Percentiles rank a stretch among this genome's conserved stretches.
Evolutionary conservation across 768 basidiomycete genomes (phyloP).

Genomic region (Boletellus ananas): DNA sequence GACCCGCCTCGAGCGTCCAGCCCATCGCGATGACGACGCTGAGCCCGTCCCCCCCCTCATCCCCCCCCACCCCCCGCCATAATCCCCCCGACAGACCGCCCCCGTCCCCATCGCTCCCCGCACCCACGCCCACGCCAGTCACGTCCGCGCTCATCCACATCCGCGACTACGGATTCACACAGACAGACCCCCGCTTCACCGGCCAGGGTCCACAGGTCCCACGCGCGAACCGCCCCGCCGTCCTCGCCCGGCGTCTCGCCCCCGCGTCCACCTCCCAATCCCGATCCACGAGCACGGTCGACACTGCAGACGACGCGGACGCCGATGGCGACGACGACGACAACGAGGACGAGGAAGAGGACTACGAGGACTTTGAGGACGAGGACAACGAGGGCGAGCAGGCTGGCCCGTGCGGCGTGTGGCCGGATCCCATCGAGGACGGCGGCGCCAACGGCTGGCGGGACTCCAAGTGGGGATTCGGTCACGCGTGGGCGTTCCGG

Average conservation of each 20-base stretch:
- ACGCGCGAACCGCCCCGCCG: conserved; percentile 33
- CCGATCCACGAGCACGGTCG: conserved; percentile 4
- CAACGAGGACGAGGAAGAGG: not conserved
- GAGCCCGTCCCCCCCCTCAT: no score
- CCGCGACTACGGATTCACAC: conserved; percentile 47
- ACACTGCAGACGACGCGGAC: not conserved
- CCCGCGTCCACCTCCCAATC: conserved; percentile 6
- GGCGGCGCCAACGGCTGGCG: conserved; percentile 31
- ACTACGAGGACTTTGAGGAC: conserved; percentile 1
- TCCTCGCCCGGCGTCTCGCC: conserved; percentile 29
- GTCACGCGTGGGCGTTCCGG: conserved; percentile 36
- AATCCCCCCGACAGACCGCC: no score
- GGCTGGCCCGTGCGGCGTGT: conserved; percentile 2
- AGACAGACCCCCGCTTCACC: conserved; percentile 40
- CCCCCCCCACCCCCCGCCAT: no score
- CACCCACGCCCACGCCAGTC: not conserved
- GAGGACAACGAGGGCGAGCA: conserved; percentile 5
- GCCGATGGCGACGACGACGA: conserved; percentile 12
- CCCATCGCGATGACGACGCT: no score
- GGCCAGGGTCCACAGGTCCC: conserved; percentile 42
- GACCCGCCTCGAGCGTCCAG: no score
- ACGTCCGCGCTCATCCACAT: conserved; percentile 35
- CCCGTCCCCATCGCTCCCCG: not conserved
- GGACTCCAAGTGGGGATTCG: conserved; percentile 41
- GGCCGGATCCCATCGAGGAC: conserved; percentile 23